Evolutionary conservation across 352 stramenopile species (phyloP), one percentile per base, ranked within the genome.

Genomic region (Phytophthora nicotianae): DNA sequence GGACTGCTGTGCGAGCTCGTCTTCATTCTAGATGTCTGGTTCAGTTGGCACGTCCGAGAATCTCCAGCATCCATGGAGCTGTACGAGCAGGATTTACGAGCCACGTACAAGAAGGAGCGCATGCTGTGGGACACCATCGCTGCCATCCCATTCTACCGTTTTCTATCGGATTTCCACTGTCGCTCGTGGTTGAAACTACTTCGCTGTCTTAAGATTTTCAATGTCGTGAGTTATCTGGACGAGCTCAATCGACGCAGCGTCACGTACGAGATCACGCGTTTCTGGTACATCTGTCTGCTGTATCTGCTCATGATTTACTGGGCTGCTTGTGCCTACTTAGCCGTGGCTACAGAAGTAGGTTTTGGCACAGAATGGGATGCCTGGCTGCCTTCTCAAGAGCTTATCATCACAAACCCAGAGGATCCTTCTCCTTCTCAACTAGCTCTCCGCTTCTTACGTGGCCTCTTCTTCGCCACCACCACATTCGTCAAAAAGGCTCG

Each of bases 251-350:
- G 83, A 1, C 70, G 75, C 6, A 89, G 72, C 23, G 68, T 89
- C 21, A 70, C 64, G 16, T 79, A 79, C 48, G 77, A 91, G 57
- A 45, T 74, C 47, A 79, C 83, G 17, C 75, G 79, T 20, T 79
- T 89, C 47, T 74, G 67, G 49, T 74, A 72, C 24, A 76, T 90
- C 35, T 80, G 69, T 53, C 17, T 85, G 38, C 53, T 91, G 11
- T 91, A 91, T 20, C 26, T 78, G 24, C 43, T 89, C 7, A 55
- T 68, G 19, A 86, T 90, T 53, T 91, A 87, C 41, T 90, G 79
- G 78, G 58, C 63, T 13, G 77, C 74, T 0, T 91, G 83, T 29
- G 59, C 67, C 0, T 91, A 85, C 24, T 58, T 90, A 16, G 58
- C 64, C 1, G 61, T 89, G 5, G 63, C 74, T 2, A 74, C 56